A percentile compares a stretch with the other conserved stretches of the same genome.
phyloP scores from a whole-genome alignment of 2,329 filamentous ascomycete species.

The Penicillium sp. region DNA sequence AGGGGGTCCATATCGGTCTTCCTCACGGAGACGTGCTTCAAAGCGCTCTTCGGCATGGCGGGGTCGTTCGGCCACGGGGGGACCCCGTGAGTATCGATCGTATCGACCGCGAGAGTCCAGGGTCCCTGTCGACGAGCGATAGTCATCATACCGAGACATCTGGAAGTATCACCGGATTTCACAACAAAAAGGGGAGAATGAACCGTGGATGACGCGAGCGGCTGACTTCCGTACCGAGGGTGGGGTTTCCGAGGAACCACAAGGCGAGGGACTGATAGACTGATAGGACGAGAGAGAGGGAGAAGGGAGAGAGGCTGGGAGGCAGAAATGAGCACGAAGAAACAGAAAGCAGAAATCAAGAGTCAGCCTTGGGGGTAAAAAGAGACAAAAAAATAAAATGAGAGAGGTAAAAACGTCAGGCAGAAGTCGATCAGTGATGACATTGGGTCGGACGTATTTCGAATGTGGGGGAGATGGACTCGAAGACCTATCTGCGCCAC shows the following conservation, averaged over 20 bases:
- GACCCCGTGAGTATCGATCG: slow-evolving; percentile 32
- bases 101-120: slow-evolving; percentile 37
- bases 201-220: slow-evolving; percentile 33
- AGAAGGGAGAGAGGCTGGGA: not conserved
- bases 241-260: slow-evolving; percentile 15
- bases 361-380: slow-evolving; percentile 11
- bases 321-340: not conserved
- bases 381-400: not conserved
- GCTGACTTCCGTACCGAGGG: slow-evolving; percentile 28
- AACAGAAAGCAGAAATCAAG: slow-evolving; percentile 2
- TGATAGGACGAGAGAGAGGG: not conserved
- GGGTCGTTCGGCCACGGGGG: slow-evolving; percentile 30
- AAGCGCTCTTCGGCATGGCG: slow-evolving; percentile 25
- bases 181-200: not conserved
- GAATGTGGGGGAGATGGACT: not conserved
- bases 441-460: slow-evolving; percentile 5
- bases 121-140: slow-evolving; percentile 28
- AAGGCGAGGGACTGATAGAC: slow-evolving; percentile 4
- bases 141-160: slow-evolving; percentile 35
- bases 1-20: slow-evolving; percentile 39
- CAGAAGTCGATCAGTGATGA: slow-evolving; percentile 17
- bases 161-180: slow-evolving; percentile 2
- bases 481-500: slow-evolving; percentile 1
- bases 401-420: slow-evolving; percentile 11
- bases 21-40: slow-evolving; percentile 34